Evolutionary conservation across 148 eudicot species (phyloP).

Genomic region (Rhododendron henanense): DNA sequence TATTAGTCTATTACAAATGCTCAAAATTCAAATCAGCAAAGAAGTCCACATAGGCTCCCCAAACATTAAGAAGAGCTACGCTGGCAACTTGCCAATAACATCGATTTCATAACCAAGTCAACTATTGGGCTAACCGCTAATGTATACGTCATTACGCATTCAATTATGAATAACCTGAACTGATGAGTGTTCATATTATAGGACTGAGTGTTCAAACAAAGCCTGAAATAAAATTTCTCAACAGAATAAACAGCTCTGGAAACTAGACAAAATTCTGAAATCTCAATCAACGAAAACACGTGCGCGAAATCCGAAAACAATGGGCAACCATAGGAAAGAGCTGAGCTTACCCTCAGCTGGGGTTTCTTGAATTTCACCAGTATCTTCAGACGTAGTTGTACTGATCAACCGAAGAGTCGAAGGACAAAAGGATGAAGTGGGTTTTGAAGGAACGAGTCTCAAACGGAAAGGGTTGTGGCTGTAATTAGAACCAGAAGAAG

Average conservation of each 20-base stretch:
- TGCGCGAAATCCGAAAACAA: neutral
- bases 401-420: neutral
- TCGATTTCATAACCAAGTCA: neutral
- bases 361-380: neutral
- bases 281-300: neutral
- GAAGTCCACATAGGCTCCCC: neutral
- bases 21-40: neutral
- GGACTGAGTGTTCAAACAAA: too few relatives aligned
- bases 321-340: neutral
- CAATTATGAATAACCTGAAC: too few relatives aligned
- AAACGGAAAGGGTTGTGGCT: neutral
- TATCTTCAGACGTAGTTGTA: neutral
- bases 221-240: neutral
- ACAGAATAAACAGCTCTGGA: neutral
- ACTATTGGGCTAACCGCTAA: neutral
- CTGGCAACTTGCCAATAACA: neutral
- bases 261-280: neutral
- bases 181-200: too few relatives aligned
- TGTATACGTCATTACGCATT: too few relatives aligned
- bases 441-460: neutral
- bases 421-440: neutral
- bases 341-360: neutral
- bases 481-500: neutral
- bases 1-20: neutral
- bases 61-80: neutral